A percentile compares a stretch with the other conserved stretches of the same genome.
Conservation (phyloP, 352 stramenopile genomes). For the Phytophthora fragariaefolia region DNA sequence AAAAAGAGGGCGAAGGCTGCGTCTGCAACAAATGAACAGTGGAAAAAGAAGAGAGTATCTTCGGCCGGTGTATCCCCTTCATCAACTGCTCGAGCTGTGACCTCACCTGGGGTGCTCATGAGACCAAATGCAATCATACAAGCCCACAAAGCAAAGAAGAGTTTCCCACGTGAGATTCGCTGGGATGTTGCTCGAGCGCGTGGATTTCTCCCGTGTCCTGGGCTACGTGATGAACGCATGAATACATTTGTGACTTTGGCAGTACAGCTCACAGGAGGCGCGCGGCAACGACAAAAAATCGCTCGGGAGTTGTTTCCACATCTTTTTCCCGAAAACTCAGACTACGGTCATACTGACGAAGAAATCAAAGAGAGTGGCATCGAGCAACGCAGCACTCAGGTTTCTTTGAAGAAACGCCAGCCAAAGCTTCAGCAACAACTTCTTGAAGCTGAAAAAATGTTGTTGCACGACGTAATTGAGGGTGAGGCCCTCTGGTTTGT, state of each 20-base stretch:
- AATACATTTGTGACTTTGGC: constrained; percentile 57
- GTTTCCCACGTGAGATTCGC: constrained; percentile 57
- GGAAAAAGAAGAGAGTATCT: constrained; percentile 31
- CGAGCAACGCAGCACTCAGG: neutral
- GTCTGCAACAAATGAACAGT: constrained; percentile 2
- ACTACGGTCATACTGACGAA: constrained; percentile 22
- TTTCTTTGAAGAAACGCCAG: constrained; percentile 25
- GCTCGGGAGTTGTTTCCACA: constrained; percentile 77
- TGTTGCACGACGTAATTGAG: constrained; percentile 80
- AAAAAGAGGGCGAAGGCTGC: constrained; percentile 36
- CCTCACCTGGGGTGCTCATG: constrained; percentile 16
- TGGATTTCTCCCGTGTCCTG: constrained; percentile 65
- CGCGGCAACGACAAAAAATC: constrained; percentile 65
- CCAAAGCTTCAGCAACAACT: constrained; percentile 42
- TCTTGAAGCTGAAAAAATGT: constrained; percentile 60
- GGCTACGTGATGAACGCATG: constrained; percentile 66
- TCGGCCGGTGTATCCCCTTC: neutral
- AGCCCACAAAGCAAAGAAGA: constrained; percentile 46
- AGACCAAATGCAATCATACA: constrained; percentile 26
- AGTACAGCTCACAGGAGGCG: constrained; percentile 71
- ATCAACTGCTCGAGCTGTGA: constrained; percentile 5
- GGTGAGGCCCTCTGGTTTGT: constrained; percentile 80
- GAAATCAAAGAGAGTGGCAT: constrained; percentile 14
- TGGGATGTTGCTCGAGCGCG: constrained; percentile 57
- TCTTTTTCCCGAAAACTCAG: constrained; percentile 44